Evolutionary conservation across 176 grass and related monocot species (phyloP), one percentile per base, ranked within the genome.

Genomic region (Microstegium vimineum): DNA sequence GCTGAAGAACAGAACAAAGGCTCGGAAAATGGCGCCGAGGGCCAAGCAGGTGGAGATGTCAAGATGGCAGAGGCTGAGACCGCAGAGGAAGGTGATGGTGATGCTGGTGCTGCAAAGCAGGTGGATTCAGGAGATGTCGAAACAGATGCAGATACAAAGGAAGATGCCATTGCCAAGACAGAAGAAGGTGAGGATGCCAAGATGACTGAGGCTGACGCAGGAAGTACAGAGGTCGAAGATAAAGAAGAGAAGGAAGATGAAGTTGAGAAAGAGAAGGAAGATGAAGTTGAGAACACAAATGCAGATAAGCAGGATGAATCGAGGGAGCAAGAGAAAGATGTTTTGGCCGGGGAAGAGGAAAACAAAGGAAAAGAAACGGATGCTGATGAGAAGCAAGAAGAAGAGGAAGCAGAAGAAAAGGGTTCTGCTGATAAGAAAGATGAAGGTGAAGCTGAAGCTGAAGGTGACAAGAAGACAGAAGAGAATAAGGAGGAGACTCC

Each of bases 401-500:
- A 78, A 83, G 69, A 86, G 22, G 69, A 83, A 83, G 70, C 43
- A 52, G 75, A 69, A 46, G 73, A 84, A 57, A 82, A 83, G 60
- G 80, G 7, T 16, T 76, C 87, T 84, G 47, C 32, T 65, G 74
- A 86, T 18, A 54, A 75, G 76, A 73, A 76, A 31, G 79, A 54
- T 17, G 76, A 83, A 37, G 70, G 31, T 60, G 80, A 49, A 51
- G 45, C 1, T 47, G 46, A 49, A 17, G 46, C 2, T 56, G 52
- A 56, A 56, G 56, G n/a, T 26, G 56, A 84, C n/a, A 87, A 85
- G 49, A 82, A 79, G 14, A 42, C 56, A 4, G 80, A 84, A 82
- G 84, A 91, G 16, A 86, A 74, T 77, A 90, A 88, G 65, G 88
- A 86, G 80, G 85, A 85, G 78, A 86, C 75, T 63, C 85, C 78